A percentile compares a stretch with the other conserved stretches of the same genome.
Evolutionary conservation across 306 rosid genomes (phyloP).

Genomic region (Macrotyloma uniflorum): DNA sequence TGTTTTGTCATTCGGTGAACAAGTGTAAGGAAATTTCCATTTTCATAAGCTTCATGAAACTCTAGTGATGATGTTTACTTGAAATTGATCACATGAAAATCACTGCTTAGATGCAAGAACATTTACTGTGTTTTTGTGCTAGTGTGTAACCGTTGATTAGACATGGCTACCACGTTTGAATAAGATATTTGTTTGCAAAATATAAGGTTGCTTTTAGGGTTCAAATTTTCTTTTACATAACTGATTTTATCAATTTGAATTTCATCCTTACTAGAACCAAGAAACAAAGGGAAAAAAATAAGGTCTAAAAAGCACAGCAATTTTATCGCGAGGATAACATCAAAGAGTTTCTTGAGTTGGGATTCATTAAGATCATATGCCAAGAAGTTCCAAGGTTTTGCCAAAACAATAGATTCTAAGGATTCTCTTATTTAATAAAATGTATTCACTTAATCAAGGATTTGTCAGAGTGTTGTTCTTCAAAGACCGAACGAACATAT

Average conservation of each 20-base stretch:
- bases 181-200: background rate
- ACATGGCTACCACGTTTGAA: slow-evolving; percentile 1
- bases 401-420: background rate
- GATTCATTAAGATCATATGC: background rate
- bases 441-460: too few species aligned
- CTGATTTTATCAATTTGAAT: background rate
- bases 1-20: slow-evolving; percentile 29
- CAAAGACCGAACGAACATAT: too few species aligned
- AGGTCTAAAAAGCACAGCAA: background rate
- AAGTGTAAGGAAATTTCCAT: slow-evolving; percentile 38
- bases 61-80: slow-evolving; percentile 28
- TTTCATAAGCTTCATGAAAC: slow-evolving; percentile 33
- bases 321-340: too few species aligned
- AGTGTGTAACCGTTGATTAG: background rate
- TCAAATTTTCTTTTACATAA: background rate
- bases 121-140: background rate
- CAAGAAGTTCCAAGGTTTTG: background rate
- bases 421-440: too few species aligned
- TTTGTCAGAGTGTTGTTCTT: too few species aligned
- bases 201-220: background rate
- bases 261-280: background rate
- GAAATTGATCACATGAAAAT: slow-evolving; percentile 23
- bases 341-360: too few species aligned
- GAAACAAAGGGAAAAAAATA: background rate
- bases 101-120: background rate